Evolutionary conservation across 2,329 filamentous ascomycete species (phyloP).

Genomic region (Penicillium olsonii): DNA sequence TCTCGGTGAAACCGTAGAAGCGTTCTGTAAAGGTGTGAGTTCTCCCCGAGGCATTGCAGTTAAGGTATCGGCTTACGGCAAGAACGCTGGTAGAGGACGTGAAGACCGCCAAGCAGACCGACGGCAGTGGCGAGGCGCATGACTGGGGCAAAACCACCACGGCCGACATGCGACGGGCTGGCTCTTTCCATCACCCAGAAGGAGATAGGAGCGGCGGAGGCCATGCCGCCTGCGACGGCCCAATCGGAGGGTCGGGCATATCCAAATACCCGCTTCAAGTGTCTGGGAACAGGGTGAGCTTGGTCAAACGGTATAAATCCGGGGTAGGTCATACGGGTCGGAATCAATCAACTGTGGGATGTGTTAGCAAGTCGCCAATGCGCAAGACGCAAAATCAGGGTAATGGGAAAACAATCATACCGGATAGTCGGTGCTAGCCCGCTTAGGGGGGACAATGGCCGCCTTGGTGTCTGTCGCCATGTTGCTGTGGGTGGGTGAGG

Average conservation of each 20-base stretch:
- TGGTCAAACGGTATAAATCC: slow-evolving; percentile 14
- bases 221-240: slow-evolving; percentile 65
- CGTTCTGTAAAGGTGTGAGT: slow-evolving; percentile 62
- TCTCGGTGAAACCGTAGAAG: slow-evolving; percentile 95
- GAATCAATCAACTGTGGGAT: slow-evolving; percentile 87
- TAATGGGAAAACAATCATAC: slow-evolving; percentile 57
- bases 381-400: not conserved
- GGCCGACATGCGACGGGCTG: slow-evolving; percentile 80
- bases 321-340: slow-evolving; percentile 74
- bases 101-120: slow-evolving; percentile 74
- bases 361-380: slow-evolving; percentile 20
- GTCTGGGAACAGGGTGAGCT: slow-evolving; percentile 57
- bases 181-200: slow-evolving; percentile 81
- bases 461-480: slow-evolving; percentile 44
- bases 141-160: slow-evolving; percentile 76
- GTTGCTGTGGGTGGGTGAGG: slow-evolving; percentile 19
- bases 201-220: slow-evolving; percentile 70
- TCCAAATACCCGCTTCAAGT: slow-evolving; percentile 83
- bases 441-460: slow-evolving; percentile 71
- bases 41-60: not conserved
- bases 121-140: slow-evolving; percentile 78
- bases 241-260: slow-evolving; percentile 90
- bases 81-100: slow-evolving; percentile 83
- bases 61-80: slow-evolving; percentile 64
- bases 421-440: slow-evolving; percentile 79